phyloP scores from a whole-genome alignment of 352 stramenopile species.

The Phytophthora chlamydospora region DNA sequence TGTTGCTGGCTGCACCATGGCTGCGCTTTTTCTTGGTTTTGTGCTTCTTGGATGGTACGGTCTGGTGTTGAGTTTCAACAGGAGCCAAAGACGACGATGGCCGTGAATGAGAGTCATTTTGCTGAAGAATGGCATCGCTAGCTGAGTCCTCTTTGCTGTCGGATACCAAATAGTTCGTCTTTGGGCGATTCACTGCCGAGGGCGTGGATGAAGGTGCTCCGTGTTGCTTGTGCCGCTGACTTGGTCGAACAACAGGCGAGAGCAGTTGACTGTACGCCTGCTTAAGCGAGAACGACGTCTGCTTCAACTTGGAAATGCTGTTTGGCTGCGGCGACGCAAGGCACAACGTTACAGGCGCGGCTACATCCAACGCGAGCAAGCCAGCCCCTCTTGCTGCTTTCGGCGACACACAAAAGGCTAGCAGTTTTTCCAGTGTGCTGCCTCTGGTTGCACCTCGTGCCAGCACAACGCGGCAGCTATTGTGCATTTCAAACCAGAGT shows the following conservation, averaged over 20 bases:
- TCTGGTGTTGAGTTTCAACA: slow-evolving; percentile 20
- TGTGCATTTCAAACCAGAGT: slow-evolving; percentile 70
- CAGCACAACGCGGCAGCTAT: slow-evolving; percentile 49
- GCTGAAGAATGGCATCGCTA: background rate
- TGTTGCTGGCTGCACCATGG: slow-evolving; percentile 24
- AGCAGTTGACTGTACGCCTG: slow-evolving; percentile 58
- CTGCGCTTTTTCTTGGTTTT: slow-evolving; percentile 34
- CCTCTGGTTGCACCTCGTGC: slow-evolving; percentile 17
- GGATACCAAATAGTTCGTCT: slow-evolving; percentile 2
- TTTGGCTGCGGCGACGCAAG: slow-evolving; percentile 45
- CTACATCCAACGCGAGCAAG: slow-evolving; percentile 46
- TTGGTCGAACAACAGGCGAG: slow-evolving; percentile 61
- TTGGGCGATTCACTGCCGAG: background rate
- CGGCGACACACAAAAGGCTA: slow-evolving; percentile 51
- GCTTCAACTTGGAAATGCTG: slow-evolving; percentile 38
- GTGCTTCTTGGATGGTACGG: slow-evolving; percentile 21
- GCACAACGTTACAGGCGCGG: slow-evolving; percentile 45
- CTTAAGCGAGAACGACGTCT: slow-evolving; percentile 49
- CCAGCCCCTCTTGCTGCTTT: slow-evolving; percentile 24
- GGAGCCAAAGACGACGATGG: slow-evolving; percentile 23
- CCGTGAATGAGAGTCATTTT: slow-evolving; percentile 9
- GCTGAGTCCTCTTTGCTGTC: slow-evolving; percentile 5
- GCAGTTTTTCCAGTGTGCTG: slow-evolving; percentile 56
- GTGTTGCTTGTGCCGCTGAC: slow-evolving; percentile 32
- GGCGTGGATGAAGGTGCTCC: slow-evolving; percentile 14